These are phyloP conservation scores for Verticillium nonalfalfae DNA, from an alignment of 2,329 filamentous ascomycete species.

Conservation along the genomic window DNA sequence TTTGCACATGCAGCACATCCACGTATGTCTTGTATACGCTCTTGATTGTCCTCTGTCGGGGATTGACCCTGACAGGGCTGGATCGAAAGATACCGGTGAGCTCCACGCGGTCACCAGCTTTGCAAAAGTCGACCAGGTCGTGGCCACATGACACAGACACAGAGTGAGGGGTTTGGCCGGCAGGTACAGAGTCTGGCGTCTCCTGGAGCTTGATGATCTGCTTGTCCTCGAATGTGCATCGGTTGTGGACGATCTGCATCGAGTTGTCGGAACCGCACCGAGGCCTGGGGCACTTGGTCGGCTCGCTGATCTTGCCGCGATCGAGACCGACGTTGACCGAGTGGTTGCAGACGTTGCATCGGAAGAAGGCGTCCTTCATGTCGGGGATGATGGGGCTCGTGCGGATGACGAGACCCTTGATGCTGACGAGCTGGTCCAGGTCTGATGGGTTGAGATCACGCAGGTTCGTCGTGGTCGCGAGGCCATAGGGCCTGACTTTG, in stretches of 20 bases:
- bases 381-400: slow-evolving; percentile 95
- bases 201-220: slow-evolving; percentile 98
- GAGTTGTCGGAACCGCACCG: slow-evolving; percentile 84
- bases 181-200: slow-evolving; percentile 88
- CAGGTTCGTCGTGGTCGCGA: slow-evolving; percentile 84
- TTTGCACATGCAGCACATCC: slow-evolving; percentile 91
- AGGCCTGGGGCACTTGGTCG: slow-evolving; percentile 78
- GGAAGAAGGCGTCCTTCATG: slow-evolving; percentile 99
- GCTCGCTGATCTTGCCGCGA: slow-evolving; percentile 92
- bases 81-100: slow-evolving; percentile 96
- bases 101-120: slow-evolving; percentile 92
- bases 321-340: slow-evolving; percentile 88
- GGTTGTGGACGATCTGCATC: slow-evolving; percentile 97
- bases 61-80: slow-evolving; percentile 89
- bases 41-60: slow-evolving; percentile 86
- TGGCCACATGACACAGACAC: slow-evolving; percentile 96
- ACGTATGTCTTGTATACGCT: slow-evolving; percentile 97
- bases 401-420: slow-evolving; percentile 94
- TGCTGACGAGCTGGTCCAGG: slow-evolving; percentile 82
- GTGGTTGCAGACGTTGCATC: slow-evolving; percentile 88
- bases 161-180: slow-evolving; percentile 94
- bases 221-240: slow-evolving; percentile 91
- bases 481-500: slow-evolving; percentile 81
- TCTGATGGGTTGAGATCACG: slow-evolving; percentile 87
- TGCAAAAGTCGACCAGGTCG: slow-evolving; percentile 95